A percentile compares a stretch with the other conserved stretches of the same genome.
phyloP scores from a whole-genome alignment of 371 early-diverging fungal species.

The Racocetra persica region DNA sequence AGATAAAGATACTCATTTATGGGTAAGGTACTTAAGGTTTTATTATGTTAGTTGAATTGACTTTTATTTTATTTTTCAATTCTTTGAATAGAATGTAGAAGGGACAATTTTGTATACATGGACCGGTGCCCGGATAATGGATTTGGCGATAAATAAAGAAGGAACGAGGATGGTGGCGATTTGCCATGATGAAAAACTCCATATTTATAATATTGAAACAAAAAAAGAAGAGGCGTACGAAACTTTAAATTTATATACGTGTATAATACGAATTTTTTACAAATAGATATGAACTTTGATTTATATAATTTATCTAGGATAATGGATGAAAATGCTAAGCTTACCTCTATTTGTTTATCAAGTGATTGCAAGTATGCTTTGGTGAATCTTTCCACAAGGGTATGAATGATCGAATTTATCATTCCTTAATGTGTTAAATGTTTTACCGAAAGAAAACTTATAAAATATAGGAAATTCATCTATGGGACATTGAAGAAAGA shows the following conservation, averaged over 20 bases:
- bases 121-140: constrained; percentile 79
- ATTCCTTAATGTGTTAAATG: not conserved
- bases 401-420: not conserved
- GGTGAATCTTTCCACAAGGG: constrained; percentile 64
- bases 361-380: constrained; percentile 76
- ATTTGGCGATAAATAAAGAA: constrained; percentile 79
- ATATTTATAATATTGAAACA: constrained; percentile 72
- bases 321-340: constrained; percentile 72
- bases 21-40: constrained; percentile 18
- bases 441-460: not conserved
- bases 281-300: too few species aligned
- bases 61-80: not conserved
- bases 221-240: constrained; percentile 57
- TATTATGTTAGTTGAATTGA: not conserved
- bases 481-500: constrained; percentile 85
- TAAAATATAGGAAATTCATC: constrained; percentile 70
- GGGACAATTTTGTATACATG: constrained; percentile 74
- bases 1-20: constrained; percentile 68
- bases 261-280: not conserved
- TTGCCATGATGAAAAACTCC: constrained; percentile 72
- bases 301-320: constrained; percentile 47
- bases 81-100: constrained; percentile 55
- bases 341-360: constrained; percentile 81
- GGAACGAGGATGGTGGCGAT: constrained; percentile 79
- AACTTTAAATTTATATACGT: not conserved